Base-by-base conservation (phyloP, 78 protist species). In the Dictyostelium capitatum region DNA sequence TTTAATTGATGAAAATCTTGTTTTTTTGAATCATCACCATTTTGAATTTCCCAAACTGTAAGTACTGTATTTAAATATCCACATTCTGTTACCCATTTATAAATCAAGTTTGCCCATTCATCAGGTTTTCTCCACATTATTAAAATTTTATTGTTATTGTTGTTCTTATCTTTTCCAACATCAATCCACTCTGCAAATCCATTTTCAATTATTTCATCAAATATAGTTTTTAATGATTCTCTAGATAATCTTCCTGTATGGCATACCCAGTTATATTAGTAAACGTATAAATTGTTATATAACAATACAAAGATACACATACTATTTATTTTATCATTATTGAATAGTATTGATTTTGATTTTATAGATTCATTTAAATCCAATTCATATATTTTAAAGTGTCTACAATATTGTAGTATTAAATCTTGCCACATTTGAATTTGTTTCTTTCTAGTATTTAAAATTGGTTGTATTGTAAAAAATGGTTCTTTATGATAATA, bases 91-190 rank as follows among this genome's bases (percentile, higher is more conserved):
- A 94, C 96, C 96, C 96, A 94, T 70, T 83, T 37, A 89, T 94
- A 94, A 5, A 94, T 46, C 0, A 85, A 14, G 5, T 85, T 32
- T 30, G 96, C 92, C 96, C 96, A 94, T 46, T 94, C 92, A 4
- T 94, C 96, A 28, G 91, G 90, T 50, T 94, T 94, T 64, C 96
- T 69, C 96, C 96, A 94, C 90, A 78, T 51, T 48, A 94, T 69
- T 10, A 79, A 48, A 46, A 73, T 78, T 64, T 75, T 25, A 53
- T 32, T 93, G 23, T 82, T 72, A 25, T 2, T 20, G 12, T 19
- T 19, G 3, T 62, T 23, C n/a, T 59, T 59, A 25, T 62, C 72
- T 69, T 37, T 37, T 46, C 54, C 43, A 9, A 3, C 17, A 56
- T 79, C 83, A 32, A 83, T 47, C 96, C 96, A 94, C 75, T 94